These are phyloP conservation scores for Austroboletus festivus DNA, from an alignment of 768 basidiomycete species.

Conservation along the genomic window DNA sequence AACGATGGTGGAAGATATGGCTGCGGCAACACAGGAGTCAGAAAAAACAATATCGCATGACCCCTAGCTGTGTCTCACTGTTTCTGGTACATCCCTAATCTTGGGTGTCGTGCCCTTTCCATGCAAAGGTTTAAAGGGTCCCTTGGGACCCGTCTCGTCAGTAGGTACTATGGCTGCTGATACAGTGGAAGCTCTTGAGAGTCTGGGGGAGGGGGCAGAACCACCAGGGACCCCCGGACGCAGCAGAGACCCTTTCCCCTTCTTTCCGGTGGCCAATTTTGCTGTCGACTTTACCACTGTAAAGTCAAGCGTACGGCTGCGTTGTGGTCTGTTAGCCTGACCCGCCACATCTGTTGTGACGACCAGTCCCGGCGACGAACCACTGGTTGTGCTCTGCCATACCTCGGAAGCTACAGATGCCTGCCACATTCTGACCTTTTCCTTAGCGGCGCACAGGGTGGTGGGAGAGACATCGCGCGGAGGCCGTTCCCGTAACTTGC, in stretches of 20 bases:
- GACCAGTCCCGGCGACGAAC: conserved; percentile 6
- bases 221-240: conserved; percentile 1
- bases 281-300: conserved; percentile 41
- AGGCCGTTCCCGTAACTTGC: conserved; percentile 1
- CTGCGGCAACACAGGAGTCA: conserved; percentile 27
- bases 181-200: neutral
- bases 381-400: conserved; percentile 5
- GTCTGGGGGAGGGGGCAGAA: conserved; percentile 13
- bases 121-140: conserved; percentile 1
- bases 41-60: conserved; percentile 2
- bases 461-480: conserved; percentile 23
- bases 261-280: conserved; percentile 24
- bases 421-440: conserved; percentile 38
- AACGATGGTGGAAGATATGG: conserved; percentile 57
- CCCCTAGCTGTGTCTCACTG: conserved; percentile 29
- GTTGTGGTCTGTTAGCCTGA: conserved; percentile 16
- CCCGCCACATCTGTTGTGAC: conserved; percentile 1
- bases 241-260: conserved; percentile 6
- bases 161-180: neutral
- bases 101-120: conserved; percentile 13
- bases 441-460: conserved; percentile 27
- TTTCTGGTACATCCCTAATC: conserved; percentile 37
- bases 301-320: conserved; percentile 37
- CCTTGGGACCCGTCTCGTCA: conserved; percentile 1
- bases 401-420: conserved; percentile 24